Evolutionary conservation across 1,284 basidiomycete species (phyloP).

Genomic region (Naganishia sp.): DNA sequence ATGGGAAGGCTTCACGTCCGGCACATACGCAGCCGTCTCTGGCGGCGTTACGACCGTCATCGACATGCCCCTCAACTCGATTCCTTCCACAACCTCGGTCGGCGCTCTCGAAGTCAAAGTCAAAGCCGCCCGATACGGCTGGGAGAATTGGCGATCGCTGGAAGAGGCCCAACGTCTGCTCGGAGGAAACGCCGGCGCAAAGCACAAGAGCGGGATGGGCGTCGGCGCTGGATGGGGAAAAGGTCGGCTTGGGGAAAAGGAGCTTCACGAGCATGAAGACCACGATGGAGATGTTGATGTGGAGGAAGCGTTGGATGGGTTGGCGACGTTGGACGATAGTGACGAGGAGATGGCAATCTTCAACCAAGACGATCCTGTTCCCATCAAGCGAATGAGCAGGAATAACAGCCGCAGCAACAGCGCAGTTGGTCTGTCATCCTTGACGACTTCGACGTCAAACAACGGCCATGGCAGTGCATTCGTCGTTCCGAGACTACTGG

Average conservation of each 20-base stretch:
- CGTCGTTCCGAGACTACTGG: constrained; percentile 15
- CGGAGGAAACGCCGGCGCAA: constrained; percentile 9
- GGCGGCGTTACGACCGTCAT: constrained; percentile 89
- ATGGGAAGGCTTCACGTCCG: constrained; percentile 93
- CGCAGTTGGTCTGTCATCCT: not conserved
- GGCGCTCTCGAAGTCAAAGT: constrained; percentile 70
- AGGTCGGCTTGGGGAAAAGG: constrained; percentile 20
- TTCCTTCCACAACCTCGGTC: constrained; percentile 87
- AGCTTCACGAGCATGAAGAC: constrained; percentile 19
- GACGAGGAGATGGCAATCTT: constrained; percentile 28
- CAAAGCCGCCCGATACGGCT: constrained; percentile 61
- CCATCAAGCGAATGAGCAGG: constrained; percentile 21
- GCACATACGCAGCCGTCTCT: constrained; percentile 80
- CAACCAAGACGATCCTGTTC: constrained; percentile 24
- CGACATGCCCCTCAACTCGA: constrained; percentile 94
- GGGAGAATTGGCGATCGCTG: constrained; percentile 30
- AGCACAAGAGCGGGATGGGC: constrained; percentile 24
- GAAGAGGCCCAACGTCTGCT: constrained; percentile 27
- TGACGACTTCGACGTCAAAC: constrained; percentile 5
- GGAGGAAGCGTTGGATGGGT: constrained; percentile 11
- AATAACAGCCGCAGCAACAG: constrained; percentile 20
- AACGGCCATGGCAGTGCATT: not conserved
- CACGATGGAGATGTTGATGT: constrained; percentile 21
- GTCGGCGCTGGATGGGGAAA: constrained; percentile 58
- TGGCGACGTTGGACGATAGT: constrained; percentile 11